Evolutionary conservation across 371 early-diverging fungal genomes (phyloP).

Genomic region (Funneliformis caledonium): DNA sequence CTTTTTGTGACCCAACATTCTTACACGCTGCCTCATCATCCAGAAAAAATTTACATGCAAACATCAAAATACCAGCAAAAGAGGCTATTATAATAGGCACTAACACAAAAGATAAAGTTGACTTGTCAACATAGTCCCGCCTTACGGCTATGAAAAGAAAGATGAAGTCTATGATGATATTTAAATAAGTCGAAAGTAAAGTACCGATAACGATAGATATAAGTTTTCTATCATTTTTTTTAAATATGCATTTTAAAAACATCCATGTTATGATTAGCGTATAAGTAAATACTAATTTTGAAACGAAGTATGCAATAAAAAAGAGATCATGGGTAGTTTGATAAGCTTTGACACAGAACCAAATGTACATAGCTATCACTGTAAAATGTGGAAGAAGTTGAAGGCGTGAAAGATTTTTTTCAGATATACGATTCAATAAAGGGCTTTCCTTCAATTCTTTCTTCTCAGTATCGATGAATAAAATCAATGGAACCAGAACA

Average conservation of each 20-base stretch:
- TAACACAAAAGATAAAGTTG: background rate
- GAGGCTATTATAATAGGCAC: background rate
- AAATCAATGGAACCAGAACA: background rate
- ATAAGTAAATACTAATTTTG: background rate
- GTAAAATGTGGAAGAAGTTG: background rate
- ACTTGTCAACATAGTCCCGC: background rate
- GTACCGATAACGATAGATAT: too few relatives aligned
- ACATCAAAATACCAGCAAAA: background rate
- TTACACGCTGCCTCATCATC: too few relatives aligned
- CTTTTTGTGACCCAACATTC: too few relatives aligned
- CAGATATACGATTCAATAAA: background rate
- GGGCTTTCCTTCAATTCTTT: too few relatives aligned
- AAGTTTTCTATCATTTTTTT: too few relatives aligned
- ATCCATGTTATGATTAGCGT: too few relatives aligned
- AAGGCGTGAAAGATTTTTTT: background rate
- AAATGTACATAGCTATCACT: background rate
- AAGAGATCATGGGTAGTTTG: background rate
- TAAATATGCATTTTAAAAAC: too few relatives aligned
- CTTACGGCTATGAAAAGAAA: background rate
- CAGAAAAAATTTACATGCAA: background rate
- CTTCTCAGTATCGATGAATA: background rate
- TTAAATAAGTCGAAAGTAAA: too few relatives aligned
- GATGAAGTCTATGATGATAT: too few relatives aligned
- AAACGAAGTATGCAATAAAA: constrained; percentile 1
- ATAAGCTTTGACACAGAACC: constrained; percentile 1